Evolutionary conservation across 2,329 filamentous ascomycete genomes (phyloP), one percentile per base, ranked within the genome.

Genomic region (Microcera coccophila): DNA sequence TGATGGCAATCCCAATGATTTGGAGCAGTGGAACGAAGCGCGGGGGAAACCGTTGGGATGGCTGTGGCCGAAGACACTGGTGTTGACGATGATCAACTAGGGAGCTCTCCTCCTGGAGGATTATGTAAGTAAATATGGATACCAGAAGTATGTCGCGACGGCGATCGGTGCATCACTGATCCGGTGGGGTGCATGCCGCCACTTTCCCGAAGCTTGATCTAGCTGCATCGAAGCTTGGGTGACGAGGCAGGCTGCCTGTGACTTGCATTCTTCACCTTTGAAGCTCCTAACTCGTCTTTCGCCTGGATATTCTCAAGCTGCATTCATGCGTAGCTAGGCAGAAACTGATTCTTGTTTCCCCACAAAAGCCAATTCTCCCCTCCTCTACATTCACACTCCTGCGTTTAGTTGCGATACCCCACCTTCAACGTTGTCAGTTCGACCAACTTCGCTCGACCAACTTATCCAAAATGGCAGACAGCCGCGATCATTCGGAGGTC

Each of bases 401-500:
- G n/a, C 33, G 18, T 8, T 5, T 17, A 14, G 4, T 31, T 24
- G 22, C 19, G 41, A 36, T 54, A 56, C 54, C 52, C 55, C 55
- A 48, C 56, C 52, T 50, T 36, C 29, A 31, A 44, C 42, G 31
- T 38, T 19, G 28, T 5, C 9, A 32, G 11, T 15, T 5, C 15
- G 9, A 19, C 33, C 33, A 20, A n/a, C 18, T 20, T n/a, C n/a
- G n/a, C n/a, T n/a, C n/a, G n/a, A n/a, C n/a, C n/a, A n/a, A n/a
- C n/a, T n/a, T n/a, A 15, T 35, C 17, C 52, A 59, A 40, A 19
- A 65, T 65, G 62, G 61, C 62, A 42, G 61, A 61, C 41, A 44
- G 40, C 12, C 47, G 51, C 9, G 49, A 56, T 42, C 44, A 48
- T 34, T 56, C 60, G 41, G 39, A 39, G 36, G 54, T 59, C 51